Evolutionary conservation across 148 eudicot species (phyloP).

Genomic region (Camellia granthamiana): DNA sequence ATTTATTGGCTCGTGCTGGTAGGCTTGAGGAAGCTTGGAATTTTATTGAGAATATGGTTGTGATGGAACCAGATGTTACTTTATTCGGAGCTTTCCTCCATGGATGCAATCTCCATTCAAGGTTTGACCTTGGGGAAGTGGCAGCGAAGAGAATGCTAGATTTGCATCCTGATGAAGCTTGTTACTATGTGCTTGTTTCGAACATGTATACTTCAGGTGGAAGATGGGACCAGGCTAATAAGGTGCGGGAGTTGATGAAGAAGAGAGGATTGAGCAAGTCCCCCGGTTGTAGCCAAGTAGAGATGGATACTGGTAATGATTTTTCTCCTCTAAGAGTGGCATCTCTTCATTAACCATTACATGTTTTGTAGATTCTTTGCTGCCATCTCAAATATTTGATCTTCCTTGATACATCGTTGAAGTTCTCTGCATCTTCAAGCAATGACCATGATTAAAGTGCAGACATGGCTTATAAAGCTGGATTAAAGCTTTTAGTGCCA

Average conservation of each 20-base stretch:
- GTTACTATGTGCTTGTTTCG: constrained; percentile 61
- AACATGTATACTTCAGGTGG: constrained; percentile 61
- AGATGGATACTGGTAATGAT: constrained; percentile 31
- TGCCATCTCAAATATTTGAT: background rate
- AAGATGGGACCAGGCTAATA: constrained; percentile 58
- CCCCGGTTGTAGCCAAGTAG: constrained; percentile 57
- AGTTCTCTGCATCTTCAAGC: background rate
- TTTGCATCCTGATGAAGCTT: constrained; percentile 62
- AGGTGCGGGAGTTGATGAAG: constrained; percentile 61
- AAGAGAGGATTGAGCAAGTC: constrained; percentile 61
- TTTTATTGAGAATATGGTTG: constrained; percentile 53
- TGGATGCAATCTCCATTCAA: constrained; percentile 71
- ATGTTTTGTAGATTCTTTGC: background rate
- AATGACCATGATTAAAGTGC: background rate
- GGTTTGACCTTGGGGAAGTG: constrained; percentile 66
- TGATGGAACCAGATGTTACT: constrained; percentile 44
- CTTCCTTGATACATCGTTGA: background rate
- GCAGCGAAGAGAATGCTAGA: constrained; percentile 68
- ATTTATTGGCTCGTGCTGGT: constrained; percentile 68
- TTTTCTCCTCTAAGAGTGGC: constrained; percentile 25
- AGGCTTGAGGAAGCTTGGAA: constrained; percentile 69
- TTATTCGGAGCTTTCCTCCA: constrained; percentile 74
- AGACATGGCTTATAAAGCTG: constrained; percentile 3
- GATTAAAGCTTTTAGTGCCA: background rate
- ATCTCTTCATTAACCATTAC: constrained; percentile 12